Percentiles rank a stretch among this genome's conserved stretches.
Evolutionary conservation across 1,284 basidiomycete species (phyloP).

Genomic region (Trametes versicolor): DNA sequence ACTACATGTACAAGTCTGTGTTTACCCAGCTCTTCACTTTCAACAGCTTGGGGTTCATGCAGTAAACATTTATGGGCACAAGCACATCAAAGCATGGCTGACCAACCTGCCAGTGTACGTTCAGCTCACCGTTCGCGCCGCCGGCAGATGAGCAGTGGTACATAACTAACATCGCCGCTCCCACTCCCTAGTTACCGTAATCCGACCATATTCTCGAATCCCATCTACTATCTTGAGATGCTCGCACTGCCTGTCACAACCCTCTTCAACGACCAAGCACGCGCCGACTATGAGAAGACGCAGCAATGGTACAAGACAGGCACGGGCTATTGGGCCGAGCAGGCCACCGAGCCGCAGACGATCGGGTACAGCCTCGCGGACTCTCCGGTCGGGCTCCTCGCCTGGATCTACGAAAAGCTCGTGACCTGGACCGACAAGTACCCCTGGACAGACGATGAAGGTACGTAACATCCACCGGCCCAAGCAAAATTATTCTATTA

Average conservation of each 20-base stretch:
- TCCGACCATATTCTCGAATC: constrained; percentile 39
- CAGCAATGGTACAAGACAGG: constrained; percentile 41
- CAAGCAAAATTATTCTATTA: neutral
- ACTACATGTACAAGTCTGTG: neutral
- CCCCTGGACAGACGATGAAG: constrained; percentile 61
- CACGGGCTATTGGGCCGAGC: constrained; percentile 52
- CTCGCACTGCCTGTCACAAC: constrained; percentile 32
- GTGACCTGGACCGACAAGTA: constrained; percentile 60
- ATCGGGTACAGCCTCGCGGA: constrained; percentile 64
- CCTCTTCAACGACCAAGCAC: constrained; percentile 31
- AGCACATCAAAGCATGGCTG: constrained; percentile 46
- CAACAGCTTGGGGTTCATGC: constrained; percentile 45
- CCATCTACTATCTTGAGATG: constrained; percentile 41
- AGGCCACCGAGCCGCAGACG: constrained; percentile 64
- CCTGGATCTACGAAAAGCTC: constrained; percentile 71
- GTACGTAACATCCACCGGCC: constrained; percentile 35
- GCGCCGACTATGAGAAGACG: constrained; percentile 35
- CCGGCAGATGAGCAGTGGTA: too few relatives aligned
- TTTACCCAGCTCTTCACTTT: neutral
- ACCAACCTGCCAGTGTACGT: constrained; percentile 39
- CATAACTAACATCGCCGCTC: neutral
- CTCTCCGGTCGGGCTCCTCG: constrained; percentile 64
- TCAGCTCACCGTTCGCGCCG: neutral
- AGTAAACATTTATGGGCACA: constrained; percentile 43
- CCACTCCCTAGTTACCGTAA: constrained; percentile 26